Conservation (phyloP, 2,329 filamentous ascomycete species). For the Pleomassaria siparia region DNA sequence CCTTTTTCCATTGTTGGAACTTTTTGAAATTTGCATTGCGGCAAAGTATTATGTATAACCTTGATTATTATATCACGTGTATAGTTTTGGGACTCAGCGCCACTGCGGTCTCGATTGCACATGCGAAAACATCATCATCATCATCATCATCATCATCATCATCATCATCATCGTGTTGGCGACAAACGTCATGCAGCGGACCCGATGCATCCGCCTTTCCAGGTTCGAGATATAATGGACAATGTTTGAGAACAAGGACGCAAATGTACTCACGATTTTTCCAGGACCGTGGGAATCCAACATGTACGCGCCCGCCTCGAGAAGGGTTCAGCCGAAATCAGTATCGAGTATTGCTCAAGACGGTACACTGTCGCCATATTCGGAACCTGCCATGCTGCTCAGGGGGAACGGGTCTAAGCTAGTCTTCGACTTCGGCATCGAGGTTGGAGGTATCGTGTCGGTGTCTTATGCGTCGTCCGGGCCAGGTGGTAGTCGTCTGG, state of each 20-base stretch:
- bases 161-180: constrained; percentile 52
- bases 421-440: constrained; percentile 61
- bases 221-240: constrained; percentile 8
- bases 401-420: constrained; percentile 54
- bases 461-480: constrained; percentile 52
- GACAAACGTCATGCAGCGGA: constrained; percentile 56
- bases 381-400: constrained; percentile 33
- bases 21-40: no score
- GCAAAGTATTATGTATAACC: no score
- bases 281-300: constrained; percentile 59
- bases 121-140: no score
- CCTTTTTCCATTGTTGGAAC: no score
- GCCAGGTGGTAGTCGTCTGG: constrained; percentile 35
- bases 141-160: background rate
- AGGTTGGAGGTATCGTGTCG: constrained; percentile 59
- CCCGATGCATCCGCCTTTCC: constrained; percentile 54
- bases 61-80: no score
- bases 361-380: constrained; percentile 26
- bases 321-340: constrained; percentile 52
- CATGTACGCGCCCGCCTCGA: constrained; percentile 57
- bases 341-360: constrained; percentile 43
- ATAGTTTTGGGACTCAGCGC: no score
- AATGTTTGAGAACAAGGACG: no score
- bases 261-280: constrained; percentile 12
- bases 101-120: background rate